A percentile compares a stretch with the other conserved stretches of the same genome.
Evolutionary conservation across 345 rosid genomes (phyloP).

Genomic region (Tarenaya hassleriana): DNA sequence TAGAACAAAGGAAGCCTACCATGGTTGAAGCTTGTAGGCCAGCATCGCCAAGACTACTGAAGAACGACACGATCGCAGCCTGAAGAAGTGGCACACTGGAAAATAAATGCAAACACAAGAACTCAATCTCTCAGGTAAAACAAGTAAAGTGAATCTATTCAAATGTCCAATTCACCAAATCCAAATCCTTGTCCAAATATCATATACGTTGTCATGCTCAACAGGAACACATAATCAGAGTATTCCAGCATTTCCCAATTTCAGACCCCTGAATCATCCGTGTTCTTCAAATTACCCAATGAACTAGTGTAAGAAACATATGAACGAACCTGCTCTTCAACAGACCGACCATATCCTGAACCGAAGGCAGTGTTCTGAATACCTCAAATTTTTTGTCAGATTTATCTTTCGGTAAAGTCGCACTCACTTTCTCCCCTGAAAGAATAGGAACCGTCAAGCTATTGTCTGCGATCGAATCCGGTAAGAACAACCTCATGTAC

Average conservation of each 20-base stretch:
- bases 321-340: constrained; percentile 57
- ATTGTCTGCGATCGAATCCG: constrained; percentile 41
- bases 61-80: constrained; percentile 69
- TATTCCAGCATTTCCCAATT: too few relatives aligned
- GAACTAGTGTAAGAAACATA: neutral
- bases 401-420: constrained; percentile 22
- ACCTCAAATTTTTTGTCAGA: constrained; percentile 19
- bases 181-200: too few relatives aligned
- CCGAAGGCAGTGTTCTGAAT: constrained; percentile 43
- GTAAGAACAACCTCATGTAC: constrained; percentile 68
- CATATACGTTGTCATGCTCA: too few relatives aligned
- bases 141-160: too few relatives aligned
- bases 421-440: constrained; percentile 26
- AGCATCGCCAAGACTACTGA: constrained; percentile 59
- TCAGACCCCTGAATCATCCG: too few relatives aligned
- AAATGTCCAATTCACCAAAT: too few relatives aligned
- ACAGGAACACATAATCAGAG: too few relatives aligned
- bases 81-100: constrained; percentile 66
- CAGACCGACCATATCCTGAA: constrained; percentile 44
- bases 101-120: neutral
- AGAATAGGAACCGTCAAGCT: constrained; percentile 37
- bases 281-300: neutral
- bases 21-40: constrained; percentile 65
- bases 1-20: constrained; percentile 35
- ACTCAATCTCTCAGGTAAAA: neutral